Percentiles rank a stretch among this genome's conserved stretches.
These are phyloP conservation scores for Cyberlindnera americana DNA, from an alignment of 805 yeast species.

Conservation along the genomic window DNA sequence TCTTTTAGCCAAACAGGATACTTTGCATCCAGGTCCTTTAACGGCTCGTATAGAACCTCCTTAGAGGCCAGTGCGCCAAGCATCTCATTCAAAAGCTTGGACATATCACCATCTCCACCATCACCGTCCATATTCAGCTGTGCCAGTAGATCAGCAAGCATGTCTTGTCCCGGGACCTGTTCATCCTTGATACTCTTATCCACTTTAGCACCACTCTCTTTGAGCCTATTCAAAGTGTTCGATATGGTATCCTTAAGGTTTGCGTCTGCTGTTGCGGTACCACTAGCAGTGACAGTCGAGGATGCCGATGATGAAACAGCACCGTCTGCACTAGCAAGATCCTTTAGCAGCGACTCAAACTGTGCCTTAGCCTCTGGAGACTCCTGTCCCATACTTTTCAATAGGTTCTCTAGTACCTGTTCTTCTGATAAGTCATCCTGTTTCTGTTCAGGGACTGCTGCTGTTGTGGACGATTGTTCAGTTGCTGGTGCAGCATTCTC, in stretches of 20 bases:
- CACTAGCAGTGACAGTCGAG: conserved; percentile 9
- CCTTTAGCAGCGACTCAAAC: conserved; percentile 41
- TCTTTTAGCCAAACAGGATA: conserved; percentile 68
- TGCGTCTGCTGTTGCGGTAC: too few species aligned
- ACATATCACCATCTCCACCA: conserved; percentile 50
- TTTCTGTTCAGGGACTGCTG: not conserved
- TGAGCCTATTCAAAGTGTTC: conserved; percentile 74
- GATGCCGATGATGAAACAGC: conserved; percentile 1
- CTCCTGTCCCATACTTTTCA: conserved; percentile 35
- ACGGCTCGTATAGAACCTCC: conserved; percentile 82
- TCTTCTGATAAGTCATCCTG: conserved; percentile 2
- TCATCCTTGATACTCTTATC: conserved; percentile 56
- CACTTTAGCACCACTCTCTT: conserved; percentile 68
- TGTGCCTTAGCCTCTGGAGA: conserved; percentile 51
- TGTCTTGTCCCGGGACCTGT: conserved; percentile 44
- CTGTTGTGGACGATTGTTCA: not conserved
- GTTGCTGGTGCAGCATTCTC: conserved; percentile 13
- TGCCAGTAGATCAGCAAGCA: conserved; percentile 59
- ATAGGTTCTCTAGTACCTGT: conserved; percentile 27
- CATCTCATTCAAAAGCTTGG: conserved; percentile 65
- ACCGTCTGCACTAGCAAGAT: conserved; percentile 27
- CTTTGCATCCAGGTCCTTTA: conserved; percentile 72
- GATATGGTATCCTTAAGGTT: conserved; percentile 71
- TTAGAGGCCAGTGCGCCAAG: conserved; percentile 80
- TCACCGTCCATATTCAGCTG: conserved; percentile 50